Conservation (phyloP, 2,329 filamentous ascomycete species). For the Talaromyces islandicus region DNA sequence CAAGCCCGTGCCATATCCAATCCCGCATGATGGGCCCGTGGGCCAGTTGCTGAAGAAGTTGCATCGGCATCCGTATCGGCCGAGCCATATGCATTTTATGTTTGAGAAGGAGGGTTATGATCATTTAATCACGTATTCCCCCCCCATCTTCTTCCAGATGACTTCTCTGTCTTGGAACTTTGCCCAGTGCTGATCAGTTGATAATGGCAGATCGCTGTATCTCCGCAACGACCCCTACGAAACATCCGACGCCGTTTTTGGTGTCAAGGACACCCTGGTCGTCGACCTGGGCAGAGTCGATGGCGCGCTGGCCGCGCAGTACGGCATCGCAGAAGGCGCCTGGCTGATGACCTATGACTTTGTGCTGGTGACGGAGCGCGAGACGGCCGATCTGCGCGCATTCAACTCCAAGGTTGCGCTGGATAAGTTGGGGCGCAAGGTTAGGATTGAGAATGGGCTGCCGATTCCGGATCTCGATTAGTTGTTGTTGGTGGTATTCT, state of each 20-base stretch:
- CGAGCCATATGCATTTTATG: constrained; percentile 76
- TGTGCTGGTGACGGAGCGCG: constrained; percentile 65
- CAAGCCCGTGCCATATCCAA: constrained; percentile 77
- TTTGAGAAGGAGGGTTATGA: constrained; percentile 75
- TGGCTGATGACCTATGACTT: constrained; percentile 68
- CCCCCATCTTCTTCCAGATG: no score
- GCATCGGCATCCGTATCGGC: constrained; percentile 70
- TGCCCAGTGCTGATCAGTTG: no score
- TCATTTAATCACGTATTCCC: constrained; percentile 70
- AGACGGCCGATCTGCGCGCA: constrained; percentile 62
- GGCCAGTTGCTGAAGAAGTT: constrained; percentile 62
- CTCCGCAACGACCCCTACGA: constrained; percentile 74
- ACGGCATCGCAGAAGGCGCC: constrained; percentile 58
- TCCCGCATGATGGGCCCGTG: constrained; percentile 78
- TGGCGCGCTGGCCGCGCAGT: constrained; percentile 51
- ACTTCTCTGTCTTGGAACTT: background rate
- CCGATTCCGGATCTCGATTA: constrained; percentile 66
- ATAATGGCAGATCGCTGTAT: constrained; percentile 59
- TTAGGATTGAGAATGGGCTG: constrained; percentile 70
- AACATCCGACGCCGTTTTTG: constrained; percentile 78
- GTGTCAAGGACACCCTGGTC: constrained; percentile 75
- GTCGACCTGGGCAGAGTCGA: constrained; percentile 52
- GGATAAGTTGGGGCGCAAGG: constrained; percentile 58
- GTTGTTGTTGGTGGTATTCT: no score
- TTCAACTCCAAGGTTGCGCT: constrained; percentile 62